These are phyloP conservation scores for Aspergillus latus DNA, from an alignment of 2,329 filamentous ascomycete genomes.

Conservation along the genomic window DNA sequence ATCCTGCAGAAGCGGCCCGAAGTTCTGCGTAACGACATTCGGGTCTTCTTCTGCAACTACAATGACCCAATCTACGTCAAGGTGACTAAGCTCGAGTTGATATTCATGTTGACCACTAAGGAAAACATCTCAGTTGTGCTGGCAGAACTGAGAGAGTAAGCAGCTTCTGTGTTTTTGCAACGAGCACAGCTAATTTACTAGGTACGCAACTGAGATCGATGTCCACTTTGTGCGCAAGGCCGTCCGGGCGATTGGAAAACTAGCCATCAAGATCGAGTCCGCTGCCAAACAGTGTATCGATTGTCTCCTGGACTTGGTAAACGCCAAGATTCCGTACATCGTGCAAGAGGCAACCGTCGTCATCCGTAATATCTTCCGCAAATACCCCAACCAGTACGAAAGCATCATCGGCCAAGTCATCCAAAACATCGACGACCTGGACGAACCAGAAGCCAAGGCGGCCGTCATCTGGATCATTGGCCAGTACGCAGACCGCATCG, in stretches of 20 bases:
- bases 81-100: conserved; percentile 95
- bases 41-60: conserved; percentile 99
- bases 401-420: conserved; percentile 94
- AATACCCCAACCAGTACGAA: conserved; percentile 98
- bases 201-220: conserved; percentile 93
- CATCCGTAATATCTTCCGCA: conserved; percentile 98
- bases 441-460: conserved; percentile 96
- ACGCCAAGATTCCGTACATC: conserved; percentile 98
- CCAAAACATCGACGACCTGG: conserved; percentile 91
- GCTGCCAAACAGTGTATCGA: conserved; percentile 90
- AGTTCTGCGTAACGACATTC: conserved; percentile 91
- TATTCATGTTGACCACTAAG: conserved; percentile 97
- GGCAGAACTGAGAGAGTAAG: conserved; percentile 84
- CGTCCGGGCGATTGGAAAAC: conserved; percentile 92
- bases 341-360: conserved; percentile 98
- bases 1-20: conserved; percentile 92
- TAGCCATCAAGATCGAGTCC: conserved; percentile 98
- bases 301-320: conserved; percentile 84
- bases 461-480: conserved; percentile 99
- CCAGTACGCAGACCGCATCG: conserved; percentile 94
- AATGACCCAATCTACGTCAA: conserved; percentile 99
- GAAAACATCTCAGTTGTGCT: conserved; percentile 94
- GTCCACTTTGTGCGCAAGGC: conserved; percentile 98
- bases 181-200: conserved; percentile 24
- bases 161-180: conserved; percentile 9